Conservation (phyloP, 2,329 filamentous ascomycete species). For the Alternaria sp. region DNA sequence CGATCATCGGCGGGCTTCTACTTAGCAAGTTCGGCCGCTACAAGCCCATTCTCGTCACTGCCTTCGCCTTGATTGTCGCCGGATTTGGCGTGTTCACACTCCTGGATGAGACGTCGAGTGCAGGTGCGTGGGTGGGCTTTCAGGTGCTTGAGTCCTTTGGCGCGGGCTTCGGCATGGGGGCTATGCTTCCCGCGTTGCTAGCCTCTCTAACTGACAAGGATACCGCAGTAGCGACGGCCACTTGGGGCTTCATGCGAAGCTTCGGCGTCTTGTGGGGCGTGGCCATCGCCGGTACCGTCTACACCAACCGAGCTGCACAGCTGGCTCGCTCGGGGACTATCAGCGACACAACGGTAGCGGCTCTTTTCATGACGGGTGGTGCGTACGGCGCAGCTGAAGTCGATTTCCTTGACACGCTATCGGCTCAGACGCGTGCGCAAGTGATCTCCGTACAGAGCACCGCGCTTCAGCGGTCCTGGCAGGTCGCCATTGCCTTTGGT, state of each 20-base stretch:
- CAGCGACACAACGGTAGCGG: neutral
- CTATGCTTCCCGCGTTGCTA: conserved; percentile 13
- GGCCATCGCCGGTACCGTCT: conserved; percentile 20
- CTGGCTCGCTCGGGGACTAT: neutral
- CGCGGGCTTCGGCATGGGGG: conserved; percentile 2
- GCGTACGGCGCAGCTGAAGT: neutral
- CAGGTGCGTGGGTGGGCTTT: conserved; percentile 18
- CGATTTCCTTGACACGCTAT: neutral
- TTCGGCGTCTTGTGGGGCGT: conserved; percentile 30
- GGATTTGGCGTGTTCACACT: conserved; percentile 13
- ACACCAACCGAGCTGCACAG: conserved; percentile 8
- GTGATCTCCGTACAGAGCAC: neutral
- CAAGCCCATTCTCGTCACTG: neutral
- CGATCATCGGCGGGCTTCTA: neutral
- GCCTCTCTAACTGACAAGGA: conserved; percentile 13
- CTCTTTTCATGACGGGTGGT: neutral
- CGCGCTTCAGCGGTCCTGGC: neutral
- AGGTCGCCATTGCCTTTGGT: neutral
- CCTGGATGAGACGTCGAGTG: conserved; percentile 7
- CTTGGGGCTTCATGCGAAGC: conserved; percentile 21
- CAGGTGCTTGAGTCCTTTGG: conserved; percentile 17
- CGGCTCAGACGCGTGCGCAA: neutral
- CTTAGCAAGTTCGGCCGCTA: neutral
- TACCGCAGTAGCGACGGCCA: conserved; percentile 12
- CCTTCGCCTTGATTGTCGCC: neutral